Evolutionary conservation across 1,139 yeast species (phyloP), one percentile per base, ranked within the genome.

Genomic region (Kazachstania sp.): DNA sequence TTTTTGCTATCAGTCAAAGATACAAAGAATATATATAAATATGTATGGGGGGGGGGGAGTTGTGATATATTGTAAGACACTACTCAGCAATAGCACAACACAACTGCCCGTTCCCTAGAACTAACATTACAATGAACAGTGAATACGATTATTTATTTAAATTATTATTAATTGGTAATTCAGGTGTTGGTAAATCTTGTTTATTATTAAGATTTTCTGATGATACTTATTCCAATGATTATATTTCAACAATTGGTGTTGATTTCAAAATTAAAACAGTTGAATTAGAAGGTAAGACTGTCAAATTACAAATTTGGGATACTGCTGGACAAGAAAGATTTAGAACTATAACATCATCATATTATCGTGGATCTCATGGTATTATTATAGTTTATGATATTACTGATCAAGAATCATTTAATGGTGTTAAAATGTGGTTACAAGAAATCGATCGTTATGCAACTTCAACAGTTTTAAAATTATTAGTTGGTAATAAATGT

Each of bases 271-370:
- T 92, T 71, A 86, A 97, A 74, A 92, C 97, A 46, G 87, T 92
- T 53, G 97, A 90, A 63, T 75, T 92, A 54, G 97, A 92, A 59
- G 98, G 97, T 55, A 92, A 92, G 74, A 88, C 96, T 49, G 94
- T 92, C 67, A 92, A 92, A 73, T 77, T 94, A 62, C 98, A 92
- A 71, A 90, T 92, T 65, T 92, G 98, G 98, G 98, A 92, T 67
- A 92, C 98, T 46, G 98, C 98, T 8, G 98, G 98, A 39, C 98
- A 92, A 72, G 98, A 92, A 69, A 77, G 98, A 60, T 92, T 92
- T 73, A 81, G 97, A 72, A 92, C 98, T 49, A 92, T 92, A 71
- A 94, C 98, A 11, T 86, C 97, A 13, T 87, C 97, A 12, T 92
- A 94, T 73, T 92, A 92, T 74, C 83, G 98, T 67, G 98, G 98